phyloP scores from a whole-genome alignment of 176 grass and related monocot genomes.

The Lolium rigidum region DNA sequence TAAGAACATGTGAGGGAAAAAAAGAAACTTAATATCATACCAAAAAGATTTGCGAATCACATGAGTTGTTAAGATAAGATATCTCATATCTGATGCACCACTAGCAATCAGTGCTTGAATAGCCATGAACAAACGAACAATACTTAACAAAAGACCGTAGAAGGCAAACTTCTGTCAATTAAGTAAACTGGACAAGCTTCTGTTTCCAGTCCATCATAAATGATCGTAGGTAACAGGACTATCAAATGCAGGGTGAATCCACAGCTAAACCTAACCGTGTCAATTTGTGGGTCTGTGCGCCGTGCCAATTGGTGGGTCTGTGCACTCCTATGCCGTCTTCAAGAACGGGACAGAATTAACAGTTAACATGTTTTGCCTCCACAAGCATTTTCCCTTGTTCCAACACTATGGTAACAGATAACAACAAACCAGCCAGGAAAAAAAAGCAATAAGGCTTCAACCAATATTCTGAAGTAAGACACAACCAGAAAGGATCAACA shows the following conservation, averaged over 20 bases:
- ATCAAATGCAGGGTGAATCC: conserved; percentile 2
- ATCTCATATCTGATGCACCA: conserved; percentile 29
- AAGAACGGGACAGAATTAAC: background rate
- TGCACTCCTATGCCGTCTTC: conserved; percentile 13
- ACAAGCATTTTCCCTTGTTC: conserved; percentile 4
- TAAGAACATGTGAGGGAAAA: background rate
- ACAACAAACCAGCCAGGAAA: conserved; percentile 29
- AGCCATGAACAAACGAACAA: conserved; percentile 24
- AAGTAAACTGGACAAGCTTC: background rate
- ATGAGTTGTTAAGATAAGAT: conserved; percentile 9
- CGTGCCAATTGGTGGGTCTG: background rate
- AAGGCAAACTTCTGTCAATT: background rate
- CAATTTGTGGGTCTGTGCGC: conserved; percentile 1
- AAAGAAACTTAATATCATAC: conserved; percentile 27
- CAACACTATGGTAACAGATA: conserved; percentile 7
- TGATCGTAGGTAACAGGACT: conserved; percentile 19
- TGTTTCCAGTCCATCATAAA: conserved; percentile 33
- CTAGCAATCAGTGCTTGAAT: conserved; percentile 26
- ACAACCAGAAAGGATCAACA: conserved; percentile 1
- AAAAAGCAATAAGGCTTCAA: conserved; percentile 7
- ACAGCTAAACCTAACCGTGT: background rate
- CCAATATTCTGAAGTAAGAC: conserved; percentile 38
- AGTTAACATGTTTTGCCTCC: conserved; percentile 10
- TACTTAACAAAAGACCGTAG: conserved; percentile 12
- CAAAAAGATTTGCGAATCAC: conserved; percentile 20